Conservation (phyloP, 2,329 filamentous ascomycete species). For the Trichoderma brevicompactum region DNA sequence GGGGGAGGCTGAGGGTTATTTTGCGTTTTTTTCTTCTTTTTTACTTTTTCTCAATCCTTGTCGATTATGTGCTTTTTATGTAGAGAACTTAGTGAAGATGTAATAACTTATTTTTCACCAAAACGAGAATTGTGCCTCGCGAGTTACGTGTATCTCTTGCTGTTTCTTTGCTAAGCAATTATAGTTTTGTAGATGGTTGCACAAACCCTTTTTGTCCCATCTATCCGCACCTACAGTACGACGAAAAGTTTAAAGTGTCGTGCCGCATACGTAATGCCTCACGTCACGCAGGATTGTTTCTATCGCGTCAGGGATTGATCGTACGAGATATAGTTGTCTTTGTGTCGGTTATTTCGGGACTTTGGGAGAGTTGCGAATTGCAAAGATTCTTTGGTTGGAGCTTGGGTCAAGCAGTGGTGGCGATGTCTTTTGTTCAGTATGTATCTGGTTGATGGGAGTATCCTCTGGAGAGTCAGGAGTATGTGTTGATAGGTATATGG, state of each 20-base stretch:
- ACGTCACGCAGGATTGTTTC: constrained; percentile 1
- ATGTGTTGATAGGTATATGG: too few relatives aligned
- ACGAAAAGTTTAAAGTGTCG: not conserved
- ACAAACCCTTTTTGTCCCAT: not conserved
- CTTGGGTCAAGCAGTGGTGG: not conserved
- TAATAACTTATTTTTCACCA: not conserved
- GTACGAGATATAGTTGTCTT: not conserved
- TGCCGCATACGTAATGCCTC: constrained; percentile 26
- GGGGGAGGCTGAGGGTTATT: not conserved
- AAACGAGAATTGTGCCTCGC: not conserved
- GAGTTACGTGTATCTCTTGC: not conserved
- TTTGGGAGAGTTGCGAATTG: not conserved
- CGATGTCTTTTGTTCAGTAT: not conserved
- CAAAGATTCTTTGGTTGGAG: too few relatives aligned
- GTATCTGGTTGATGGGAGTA: too few relatives aligned
- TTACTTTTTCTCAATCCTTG: not conserved
- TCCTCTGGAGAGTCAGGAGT: too few relatives aligned
- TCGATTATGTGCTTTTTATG: constrained; percentile 5
- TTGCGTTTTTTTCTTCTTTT: not conserved
- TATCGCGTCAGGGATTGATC: not conserved
- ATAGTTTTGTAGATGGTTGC: not conserved
- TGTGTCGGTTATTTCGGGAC: not conserved
- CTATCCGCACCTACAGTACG: constrained; percentile 13
- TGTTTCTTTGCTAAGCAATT: not conserved
- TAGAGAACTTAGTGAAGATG: constrained; percentile 12